Base-by-base conservation (phyloP, 2,329 filamentous ascomycete species). In the Verticillium alfalfae region DNA sequence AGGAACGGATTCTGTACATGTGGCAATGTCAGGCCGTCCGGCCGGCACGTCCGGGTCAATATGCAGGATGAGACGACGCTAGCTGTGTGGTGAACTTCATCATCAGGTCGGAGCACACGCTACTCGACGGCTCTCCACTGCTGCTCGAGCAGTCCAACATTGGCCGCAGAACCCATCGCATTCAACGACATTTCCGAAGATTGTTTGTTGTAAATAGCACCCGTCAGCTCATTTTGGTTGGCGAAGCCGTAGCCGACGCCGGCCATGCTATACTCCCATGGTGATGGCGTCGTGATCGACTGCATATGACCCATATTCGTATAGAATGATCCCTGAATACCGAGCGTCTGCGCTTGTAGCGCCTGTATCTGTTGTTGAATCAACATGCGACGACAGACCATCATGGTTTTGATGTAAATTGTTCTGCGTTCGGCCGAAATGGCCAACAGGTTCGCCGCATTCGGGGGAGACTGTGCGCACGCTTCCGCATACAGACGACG, bases 111-210 rank as follows among this genome's bases (percentile, higher is more conserved):
- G 6, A 52, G 18, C 1, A 52, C n/a, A 52, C 9, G 12, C 18
- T 31, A 75, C 63, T 77, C 76, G 56, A 75, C 73, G 56, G 70
- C 67, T 60, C 65, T 72, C 74, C 75, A 77, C 45, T 68, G 62
- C 59, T 68, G 63, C 64, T 76, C 73, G 56, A 78, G 58, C 62
- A 70, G 62, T 8, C 59, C 62, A n/a, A 75, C 61, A 39, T 68
- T 60, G 5, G 67, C 12, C 6, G 56, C 31, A 15, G 59, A 56
- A 2, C 63, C 64, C 9, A 60, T 64, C 31, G 59, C 64, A 34
- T 65, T 61, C 41, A 57, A 64, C 1, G 63, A 58, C 55, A 69
- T 57, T 22, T 67, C 67, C 45, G 62, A 64, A 3, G 70, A 65
- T 66, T 75, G 69, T n/a, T 70, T 65, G 16, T 70, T 70, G 37